Base-by-base conservation (phyloP, 208 protist genomes). In the Crithidia bombi region DNA sequence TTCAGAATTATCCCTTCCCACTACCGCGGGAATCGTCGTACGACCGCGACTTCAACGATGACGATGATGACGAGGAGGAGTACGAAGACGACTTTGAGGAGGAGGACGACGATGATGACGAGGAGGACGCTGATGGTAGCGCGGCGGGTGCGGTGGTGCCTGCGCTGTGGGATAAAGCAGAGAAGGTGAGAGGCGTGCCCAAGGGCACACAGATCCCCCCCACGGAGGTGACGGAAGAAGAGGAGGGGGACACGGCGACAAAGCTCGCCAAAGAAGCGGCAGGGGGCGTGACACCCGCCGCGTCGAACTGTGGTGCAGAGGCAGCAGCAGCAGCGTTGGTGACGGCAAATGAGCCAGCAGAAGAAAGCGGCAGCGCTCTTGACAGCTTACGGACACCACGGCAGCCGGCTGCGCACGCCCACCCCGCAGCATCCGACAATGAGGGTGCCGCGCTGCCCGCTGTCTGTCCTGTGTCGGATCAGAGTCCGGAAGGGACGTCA, bases 1-100 rank as follows among this genome's bases (percentile, higher is more conserved):
- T 56, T 6, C 49, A 61, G n/a, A 57, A 57, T 35, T 63, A 68
- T 35, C 39, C 69, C 2, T 67, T 67, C 19, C 69, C 38, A 12
- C n/a, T 75, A 15, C 61, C 41, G 21, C 43, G 36, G 39, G 68
- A 46, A 36, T 35, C 66, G 10, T 72, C 66, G 6, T 41, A 41
- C 35, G 30, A 61, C 17, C 14, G 15, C 36, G 33, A 39, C 32
- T 41, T 36, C 21, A n/a, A 25, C 26, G 41, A 41, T 6, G 65
- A 38, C 6, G 39, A 41, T 5, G 41, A 67, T 1, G 49, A 47
- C 4, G 35, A 67, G 23, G 59, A 55, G 14, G 26, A 32, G 12
- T 49, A 64, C 28, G 38, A 38, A 7, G 57, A 64, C 41, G 33
- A 56, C 30, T 54, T 50, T 61, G 38, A 59, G n/a, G 35, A 7